Evolutionary conservation across 2,329 filamentous ascomycete species (phyloP).

Genomic region (Cercospora zeae-maydis): DNA sequence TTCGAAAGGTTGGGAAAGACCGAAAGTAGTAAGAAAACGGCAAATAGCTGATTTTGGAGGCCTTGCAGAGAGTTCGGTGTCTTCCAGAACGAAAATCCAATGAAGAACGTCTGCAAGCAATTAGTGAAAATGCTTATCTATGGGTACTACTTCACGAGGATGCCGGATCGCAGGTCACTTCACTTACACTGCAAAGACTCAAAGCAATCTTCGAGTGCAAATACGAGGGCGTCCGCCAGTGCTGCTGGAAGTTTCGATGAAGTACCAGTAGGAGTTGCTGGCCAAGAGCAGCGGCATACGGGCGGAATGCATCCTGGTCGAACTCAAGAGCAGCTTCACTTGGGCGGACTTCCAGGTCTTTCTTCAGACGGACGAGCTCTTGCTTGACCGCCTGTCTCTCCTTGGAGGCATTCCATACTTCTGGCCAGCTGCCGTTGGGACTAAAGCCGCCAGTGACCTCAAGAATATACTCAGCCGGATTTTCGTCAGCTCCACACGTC

Average conservation of each 20-base stretch:
- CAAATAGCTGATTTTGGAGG: slow-evolving; percentile 47
- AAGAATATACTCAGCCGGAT: slow-evolving; percentile 75
- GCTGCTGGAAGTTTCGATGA: slow-evolving; percentile 44
- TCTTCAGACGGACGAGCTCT: slow-evolving; percentile 41
- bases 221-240: slow-evolving; percentile 45
- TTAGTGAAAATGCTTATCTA: slow-evolving; percentile 16
- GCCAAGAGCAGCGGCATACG: slow-evolving; percentile 39
- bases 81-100: slow-evolving; percentile 46
- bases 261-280: slow-evolving; percentile 39
- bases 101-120: slow-evolving; percentile 48
- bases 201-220: slow-evolving; percentile 59
- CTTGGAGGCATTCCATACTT: slow-evolving; percentile 39
- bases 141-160: neutral
- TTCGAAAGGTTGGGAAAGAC: slow-evolving; percentile 47
- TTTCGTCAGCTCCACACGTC: slow-evolving; percentile 55
- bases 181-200: slow-evolving; percentile 30
- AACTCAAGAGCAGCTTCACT: slow-evolving; percentile 33
- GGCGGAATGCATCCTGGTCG: slow-evolving; percentile 39
- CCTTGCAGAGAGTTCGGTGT: slow-evolving; percentile 39
- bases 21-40: slow-evolving; percentile 50
- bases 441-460: slow-evolving; percentile 40
- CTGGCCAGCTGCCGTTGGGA: slow-evolving; percentile 39
- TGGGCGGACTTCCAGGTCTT: slow-evolving; percentile 32
- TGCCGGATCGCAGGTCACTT: neutral
- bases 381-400: slow-evolving; percentile 35